Conservation (phyloP, 2,329 filamentous ascomycete genomes). For the Dactylellina parvicollis region DNA sequence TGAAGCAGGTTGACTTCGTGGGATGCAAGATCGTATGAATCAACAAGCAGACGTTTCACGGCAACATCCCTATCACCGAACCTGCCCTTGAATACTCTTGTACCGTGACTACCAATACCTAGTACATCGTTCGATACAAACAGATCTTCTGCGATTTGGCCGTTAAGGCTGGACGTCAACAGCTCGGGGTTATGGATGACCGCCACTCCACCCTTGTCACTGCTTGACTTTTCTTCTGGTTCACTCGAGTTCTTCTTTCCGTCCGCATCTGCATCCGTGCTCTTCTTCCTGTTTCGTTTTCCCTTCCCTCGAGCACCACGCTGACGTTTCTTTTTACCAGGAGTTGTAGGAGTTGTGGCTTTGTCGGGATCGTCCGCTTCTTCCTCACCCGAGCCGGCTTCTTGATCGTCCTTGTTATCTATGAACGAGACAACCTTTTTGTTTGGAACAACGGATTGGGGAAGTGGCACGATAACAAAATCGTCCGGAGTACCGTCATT, state of each 20-base stretch:
- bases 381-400: conserved; percentile 35
- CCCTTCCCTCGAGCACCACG: conserved; percentile 58
- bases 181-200: conserved; percentile 56
- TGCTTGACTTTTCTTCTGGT: conserved; percentile 55
- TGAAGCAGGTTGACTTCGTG: conserved; percentile 90
- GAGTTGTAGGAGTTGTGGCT: conserved; percentile 34
- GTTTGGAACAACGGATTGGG: conserved; percentile 33
- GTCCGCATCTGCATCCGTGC: conserved; percentile 36
- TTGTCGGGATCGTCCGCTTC: conserved; percentile 51
- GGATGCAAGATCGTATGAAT: conserved; percentile 94
- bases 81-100: conserved; percentile 90
- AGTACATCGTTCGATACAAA: conserved; percentile 62
- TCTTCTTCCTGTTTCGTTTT: conserved; percentile 56
- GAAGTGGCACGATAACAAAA: conserved; percentile 41
- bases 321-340: conserved; percentile 56
- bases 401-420: conserved; percentile 29
- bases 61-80: conserved; percentile 94
- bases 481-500: conserved; percentile 33
- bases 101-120: conserved; percentile 91
- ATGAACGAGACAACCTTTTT: conserved; percentile 45
- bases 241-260: conserved; percentile 59
- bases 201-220: conserved; percentile 59
- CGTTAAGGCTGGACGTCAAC: conserved; percentile 61
- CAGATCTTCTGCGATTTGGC: conserved; percentile 66
- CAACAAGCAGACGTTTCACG: conserved; percentile 94